phyloP scores from a whole-genome alignment of 495 filamentous ascomycete genomes.

The Penicillium daleae region DNA sequence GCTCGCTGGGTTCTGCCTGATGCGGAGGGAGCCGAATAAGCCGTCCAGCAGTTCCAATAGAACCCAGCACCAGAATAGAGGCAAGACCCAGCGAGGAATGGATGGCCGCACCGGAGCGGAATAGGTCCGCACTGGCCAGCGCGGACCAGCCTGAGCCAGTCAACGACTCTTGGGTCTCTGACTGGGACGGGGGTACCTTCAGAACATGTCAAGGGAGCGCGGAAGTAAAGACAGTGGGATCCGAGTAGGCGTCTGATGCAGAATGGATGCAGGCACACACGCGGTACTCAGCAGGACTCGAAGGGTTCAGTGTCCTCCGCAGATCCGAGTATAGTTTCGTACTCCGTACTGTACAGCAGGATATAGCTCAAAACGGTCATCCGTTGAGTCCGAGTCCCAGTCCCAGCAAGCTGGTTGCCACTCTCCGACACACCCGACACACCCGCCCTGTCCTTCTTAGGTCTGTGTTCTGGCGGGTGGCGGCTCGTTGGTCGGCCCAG shows the following conservation, averaged over 20 bases:
- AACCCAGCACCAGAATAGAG: neutral
- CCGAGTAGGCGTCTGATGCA: neutral
- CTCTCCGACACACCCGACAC: neutral
- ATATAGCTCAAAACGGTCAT: neutral
- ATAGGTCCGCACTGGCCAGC: neutral
- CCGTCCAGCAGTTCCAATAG: neutral
- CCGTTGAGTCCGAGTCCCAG: too few relatives aligned
- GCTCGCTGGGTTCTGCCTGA: slow-evolving; percentile 4
- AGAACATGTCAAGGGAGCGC: neutral
- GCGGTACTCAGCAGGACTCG: neutral
- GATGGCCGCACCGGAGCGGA: neutral
- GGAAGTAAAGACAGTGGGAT: slow-evolving; percentile 1
- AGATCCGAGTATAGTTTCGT: neutral
- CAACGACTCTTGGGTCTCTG: neutral
- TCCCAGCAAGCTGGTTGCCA: neutral
- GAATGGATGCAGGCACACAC: neutral
- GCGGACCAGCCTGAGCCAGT: neutral
- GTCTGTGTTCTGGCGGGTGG: slow-evolving; percentile 2
- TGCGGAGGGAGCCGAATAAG: neutral
- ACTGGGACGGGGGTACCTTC: neutral
- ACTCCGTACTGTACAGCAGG: too few relatives aligned
- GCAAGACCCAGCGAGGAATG: slow-evolving; percentile 3
- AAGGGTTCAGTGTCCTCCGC: neutral
- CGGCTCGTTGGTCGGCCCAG: neutral
- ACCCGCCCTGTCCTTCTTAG: neutral